phyloP scores from a whole-genome alignment of 257 asterid genomes.

The Primulina huaijiensis region DNA sequence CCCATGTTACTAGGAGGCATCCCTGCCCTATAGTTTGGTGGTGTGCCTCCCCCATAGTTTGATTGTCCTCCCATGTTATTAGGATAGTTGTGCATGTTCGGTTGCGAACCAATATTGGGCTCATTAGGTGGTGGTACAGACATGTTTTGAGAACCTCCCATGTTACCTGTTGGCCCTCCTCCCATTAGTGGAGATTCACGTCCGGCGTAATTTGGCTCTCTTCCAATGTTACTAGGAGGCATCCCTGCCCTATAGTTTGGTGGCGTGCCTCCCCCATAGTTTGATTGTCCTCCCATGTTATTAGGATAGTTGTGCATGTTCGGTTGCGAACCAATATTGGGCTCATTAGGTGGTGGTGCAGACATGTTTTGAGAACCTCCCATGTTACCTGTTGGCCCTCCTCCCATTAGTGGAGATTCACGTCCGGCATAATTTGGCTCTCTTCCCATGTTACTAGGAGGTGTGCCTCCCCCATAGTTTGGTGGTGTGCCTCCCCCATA shows the following conservation, averaged over 20 bases:
- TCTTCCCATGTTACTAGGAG: slow-evolving; percentile 1
- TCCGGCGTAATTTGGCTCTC: not conserved
- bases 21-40: slow-evolving; percentile 13
- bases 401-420: not conserved
- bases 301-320: not conserved
- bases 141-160: slow-evolving; percentile 22
- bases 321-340: slow-evolving; percentile 20
- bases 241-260: slow-evolving; percentile 30
- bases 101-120: slow-evolving; percentile 24
- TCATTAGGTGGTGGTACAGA: slow-evolving; percentile 23
- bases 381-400: slow-evolving; percentile 32
- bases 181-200: not conserved
- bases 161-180: not conserved
- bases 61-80: slow-evolving; percentile 35
- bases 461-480: not conserved
- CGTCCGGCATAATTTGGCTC: not conserved
- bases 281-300: slow-evolving; percentile 34
- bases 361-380: slow-evolving; percentile 32
- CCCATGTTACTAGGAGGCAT: slow-evolving; percentile 25
- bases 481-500: not conserved
- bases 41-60: slow-evolving; percentile 29
- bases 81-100: not conserved
- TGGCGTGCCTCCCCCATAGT: slow-evolving; percentile 31
- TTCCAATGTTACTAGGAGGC: slow-evolving; percentile 25
- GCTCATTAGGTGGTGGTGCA: slow-evolving; percentile 26